phyloP scores from a whole-genome alignment of 1,139 yeast genomes.

The Candida tetrigidarum region DNA sequence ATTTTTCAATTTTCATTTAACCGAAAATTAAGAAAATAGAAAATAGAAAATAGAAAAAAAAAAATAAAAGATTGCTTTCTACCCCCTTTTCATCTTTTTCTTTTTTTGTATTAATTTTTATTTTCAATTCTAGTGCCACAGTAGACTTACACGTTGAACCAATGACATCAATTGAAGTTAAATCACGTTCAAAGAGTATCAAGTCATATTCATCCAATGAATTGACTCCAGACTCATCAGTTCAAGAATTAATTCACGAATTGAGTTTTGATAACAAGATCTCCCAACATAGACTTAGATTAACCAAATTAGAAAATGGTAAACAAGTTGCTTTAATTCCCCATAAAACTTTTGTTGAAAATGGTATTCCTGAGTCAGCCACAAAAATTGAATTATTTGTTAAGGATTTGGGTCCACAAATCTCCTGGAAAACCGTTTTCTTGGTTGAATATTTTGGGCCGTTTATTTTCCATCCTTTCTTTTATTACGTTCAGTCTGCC shows the following conservation, averaged over 20 bases:
- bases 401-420: conserved; percentile 93
- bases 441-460: conserved; percentile 91
- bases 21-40: too few relatives aligned
- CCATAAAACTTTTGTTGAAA: conserved; percentile 33
- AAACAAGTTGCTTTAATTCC: conserved; percentile 39
- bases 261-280: conserved; percentile 45
- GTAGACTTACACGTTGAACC: not conserved
- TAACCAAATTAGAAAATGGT: conserved; percentile 34
- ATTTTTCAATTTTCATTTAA: too few relatives aligned
- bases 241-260: conserved; percentile 36
- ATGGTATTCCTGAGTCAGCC: conserved; percentile 31
- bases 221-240: conserved; percentile 33
- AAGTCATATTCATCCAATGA: conserved; percentile 42
- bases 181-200: conserved; percentile 56
- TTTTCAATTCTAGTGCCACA: not conserved
- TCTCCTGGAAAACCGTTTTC: conserved; percentile 89
- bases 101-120: too few relatives aligned
- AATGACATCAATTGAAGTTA: conserved; percentile 44
- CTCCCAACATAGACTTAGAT: conserved; percentile 41
- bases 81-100: not conserved
- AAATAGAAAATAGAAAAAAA: not conserved
- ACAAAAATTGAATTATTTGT: conserved; percentile 49
- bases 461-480: conserved; percentile 71
- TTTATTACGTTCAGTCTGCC: conserved; percentile 48
- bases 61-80: not conserved